phyloP scores from a whole-genome alignment of 75 land plant species.

The Sequoia sempervirens region DNA sequence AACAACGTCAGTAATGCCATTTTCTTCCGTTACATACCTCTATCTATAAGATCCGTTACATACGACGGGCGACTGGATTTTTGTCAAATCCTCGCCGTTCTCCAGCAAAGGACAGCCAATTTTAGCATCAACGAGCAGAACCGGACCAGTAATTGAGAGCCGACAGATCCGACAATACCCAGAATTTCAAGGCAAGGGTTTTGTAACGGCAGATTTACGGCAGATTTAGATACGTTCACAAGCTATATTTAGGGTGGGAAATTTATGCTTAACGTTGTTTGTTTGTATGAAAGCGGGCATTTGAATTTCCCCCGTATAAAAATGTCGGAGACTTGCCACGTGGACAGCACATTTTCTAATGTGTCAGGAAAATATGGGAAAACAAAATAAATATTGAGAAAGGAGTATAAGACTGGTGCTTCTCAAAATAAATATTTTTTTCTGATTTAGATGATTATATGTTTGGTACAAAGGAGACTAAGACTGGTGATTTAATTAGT shows the following conservation, averaged over 20 bases:
- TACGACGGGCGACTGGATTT: neutral
- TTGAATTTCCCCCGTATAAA: neutral
- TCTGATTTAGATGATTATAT: too few relatives aligned
- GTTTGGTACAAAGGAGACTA: too few relatives aligned
- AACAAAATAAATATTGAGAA: too few relatives aligned
- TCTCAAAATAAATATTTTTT: too few relatives aligned
- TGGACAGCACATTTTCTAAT: neutral
- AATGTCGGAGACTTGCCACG: neutral
- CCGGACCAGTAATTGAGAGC: neutral
- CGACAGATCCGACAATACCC: neutral
- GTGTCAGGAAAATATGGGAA: too few relatives aligned
- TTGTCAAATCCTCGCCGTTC: neutral
- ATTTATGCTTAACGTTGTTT: neutral
- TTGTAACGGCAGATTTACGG: neutral
- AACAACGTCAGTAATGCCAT: neutral
- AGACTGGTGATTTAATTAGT: too few relatives aligned
- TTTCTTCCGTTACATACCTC: neutral
- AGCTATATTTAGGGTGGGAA: neutral
- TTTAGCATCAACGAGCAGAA: neutral
- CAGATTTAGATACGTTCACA: too few relatives aligned
- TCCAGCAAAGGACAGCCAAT: neutral
- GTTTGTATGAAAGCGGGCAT: neutral
- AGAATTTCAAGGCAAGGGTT: neutral
- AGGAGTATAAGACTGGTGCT: too few relatives aligned
- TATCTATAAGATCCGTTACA: neutral